Conservation (phyloP, 345 rosid genomes). For the Populus euphratica region DNA sequence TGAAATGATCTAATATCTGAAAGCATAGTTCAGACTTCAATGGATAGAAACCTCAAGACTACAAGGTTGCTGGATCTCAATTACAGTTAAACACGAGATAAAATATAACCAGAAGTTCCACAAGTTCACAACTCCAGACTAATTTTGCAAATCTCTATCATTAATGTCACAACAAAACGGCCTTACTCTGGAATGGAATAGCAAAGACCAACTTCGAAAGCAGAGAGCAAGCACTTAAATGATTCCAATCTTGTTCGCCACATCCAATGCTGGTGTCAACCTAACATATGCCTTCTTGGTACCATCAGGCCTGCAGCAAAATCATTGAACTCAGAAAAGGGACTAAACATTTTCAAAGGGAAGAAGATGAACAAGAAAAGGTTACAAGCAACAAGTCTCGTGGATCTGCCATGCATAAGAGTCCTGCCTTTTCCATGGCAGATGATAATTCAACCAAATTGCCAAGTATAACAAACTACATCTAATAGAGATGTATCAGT, state of each 20-base stretch:
- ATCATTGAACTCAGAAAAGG: not conserved
- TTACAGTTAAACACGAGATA: not conserved
- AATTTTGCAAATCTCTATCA: not conserved
- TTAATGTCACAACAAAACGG: constrained; percentile 7
- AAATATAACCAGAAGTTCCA: constrained; percentile 4
- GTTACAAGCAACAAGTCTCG: not conserved
- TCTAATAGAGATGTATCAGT: not conserved
- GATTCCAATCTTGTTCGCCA: constrained; percentile 96
- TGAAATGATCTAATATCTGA: not conserved
- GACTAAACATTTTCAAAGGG: too few species aligned
- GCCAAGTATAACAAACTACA: not conserved
- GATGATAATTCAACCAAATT: not conserved
- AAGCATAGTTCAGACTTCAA: not conserved
- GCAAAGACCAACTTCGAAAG: not conserved
- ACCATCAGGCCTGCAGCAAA: constrained; percentile 74
- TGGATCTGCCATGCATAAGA: not conserved
- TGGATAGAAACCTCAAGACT: not conserved
- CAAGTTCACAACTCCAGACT: constrained; percentile 2
- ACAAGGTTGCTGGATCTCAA: not conserved
- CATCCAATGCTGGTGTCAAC: constrained; percentile 92
- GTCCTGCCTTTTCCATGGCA: not conserved
- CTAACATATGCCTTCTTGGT: constrained; percentile 92
- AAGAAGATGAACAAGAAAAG: not conserved
- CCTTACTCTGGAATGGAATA: not conserved
- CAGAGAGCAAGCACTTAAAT: constrained; percentile 39